A percentile compares a stretch with the other conserved stretches of the same genome.
phyloP scores from a whole-genome alignment of 768 basidiomycete genomes.

The Exidia glandulosa region DNA sequence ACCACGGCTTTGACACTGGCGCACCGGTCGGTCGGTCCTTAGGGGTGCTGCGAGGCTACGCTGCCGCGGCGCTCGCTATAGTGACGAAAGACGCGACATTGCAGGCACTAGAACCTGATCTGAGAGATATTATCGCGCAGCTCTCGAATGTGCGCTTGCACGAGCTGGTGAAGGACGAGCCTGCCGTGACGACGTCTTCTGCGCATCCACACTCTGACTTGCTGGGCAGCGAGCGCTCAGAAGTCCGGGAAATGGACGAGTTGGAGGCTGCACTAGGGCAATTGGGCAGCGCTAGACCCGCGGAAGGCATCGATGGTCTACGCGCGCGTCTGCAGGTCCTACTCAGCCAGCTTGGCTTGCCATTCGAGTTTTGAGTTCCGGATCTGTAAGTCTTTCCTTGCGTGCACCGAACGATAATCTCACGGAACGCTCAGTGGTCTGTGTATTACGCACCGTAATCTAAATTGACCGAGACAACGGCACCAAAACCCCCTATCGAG shows the following conservation, averaged over 20 bases:
- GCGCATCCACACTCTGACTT: neutral
- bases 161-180: constrained; percentile 35
- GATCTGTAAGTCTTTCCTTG: neutral
- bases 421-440: too few relatives aligned
- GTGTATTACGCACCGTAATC: too few relatives aligned
- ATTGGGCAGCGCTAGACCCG: neutral
- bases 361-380: neutral
- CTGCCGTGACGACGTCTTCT: neutral
- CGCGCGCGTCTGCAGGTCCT: neutral
- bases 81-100: constrained; percentile 23
- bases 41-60: constrained; percentile 64
- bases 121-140: constrained; percentile 40
- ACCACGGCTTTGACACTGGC: constrained; percentile 72
- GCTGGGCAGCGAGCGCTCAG: neutral
- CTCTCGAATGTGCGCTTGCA: constrained; percentile 53
- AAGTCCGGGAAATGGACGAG: neutral
- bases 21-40: constrained; percentile 66
- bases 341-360: neutral
- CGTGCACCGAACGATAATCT: neutral
- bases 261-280: neutral
- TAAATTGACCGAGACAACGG: too few relatives aligned
- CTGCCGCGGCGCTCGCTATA: constrained; percentile 51
- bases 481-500: too few relatives aligned
- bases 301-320: neutral
- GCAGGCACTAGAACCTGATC: constrained; percentile 24